Percentiles rank a stretch among this genome's conserved stretches.
Evolutionary conservation across 805 yeast genomes (phyloP).

Genomic region (Candida sphagnicola): DNA sequence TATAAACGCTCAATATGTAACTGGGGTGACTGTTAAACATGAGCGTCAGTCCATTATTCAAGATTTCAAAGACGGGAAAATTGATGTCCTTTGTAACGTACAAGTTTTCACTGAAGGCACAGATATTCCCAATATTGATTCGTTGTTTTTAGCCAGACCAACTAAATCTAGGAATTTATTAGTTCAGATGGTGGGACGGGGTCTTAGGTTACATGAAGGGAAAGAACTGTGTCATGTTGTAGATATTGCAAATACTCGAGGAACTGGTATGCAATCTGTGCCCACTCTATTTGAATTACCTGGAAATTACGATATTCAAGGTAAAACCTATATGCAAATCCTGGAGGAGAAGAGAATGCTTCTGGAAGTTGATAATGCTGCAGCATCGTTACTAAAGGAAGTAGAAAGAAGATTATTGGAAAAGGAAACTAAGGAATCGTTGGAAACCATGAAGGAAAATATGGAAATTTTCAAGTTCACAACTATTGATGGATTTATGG

Average conservation of each 20-base stretch:
- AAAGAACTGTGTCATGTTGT: conserved; percentile 70
- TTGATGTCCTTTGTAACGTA: conserved; percentile 80
- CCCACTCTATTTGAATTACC: conserved; percentile 47
- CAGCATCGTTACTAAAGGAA: conserved; percentile 1
- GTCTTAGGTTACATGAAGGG: conserved; percentile 59
- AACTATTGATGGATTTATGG: conserved; percentile 36
- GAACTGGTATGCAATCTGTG: conserved; percentile 50
- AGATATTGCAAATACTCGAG: conserved; percentile 66
- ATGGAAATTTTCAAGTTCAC: conserved; percentile 25
- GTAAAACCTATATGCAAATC: conserved; percentile 28
- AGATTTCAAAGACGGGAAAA: conserved; percentile 57
- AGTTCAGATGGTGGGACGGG: conserved; percentile 90
- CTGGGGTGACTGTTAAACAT: conserved; percentile 55
- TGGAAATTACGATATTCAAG: conserved; percentile 18
- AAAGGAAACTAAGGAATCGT: conserved; percentile 10
- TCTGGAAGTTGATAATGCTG: conserved; percentile 9
- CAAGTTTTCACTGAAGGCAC: conserved; percentile 93
- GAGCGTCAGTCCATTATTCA: conserved; percentile 51
- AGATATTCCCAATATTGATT: conserved; percentile 86
- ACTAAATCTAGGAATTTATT: conserved; percentile 69
- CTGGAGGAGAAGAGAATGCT: conserved; percentile 13
- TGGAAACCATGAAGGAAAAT: conserved; percentile 10
- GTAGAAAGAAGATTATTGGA: conserved; percentile 8
- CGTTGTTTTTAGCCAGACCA: conserved; percentile 74
- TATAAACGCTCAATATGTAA: conserved; percentile 65